Evolutionary conservation across 2,329 filamentous ascomycete species (phyloP), one percentile per base, ranked within the genome.

Genomic region (Fusarium siculi): DNA sequence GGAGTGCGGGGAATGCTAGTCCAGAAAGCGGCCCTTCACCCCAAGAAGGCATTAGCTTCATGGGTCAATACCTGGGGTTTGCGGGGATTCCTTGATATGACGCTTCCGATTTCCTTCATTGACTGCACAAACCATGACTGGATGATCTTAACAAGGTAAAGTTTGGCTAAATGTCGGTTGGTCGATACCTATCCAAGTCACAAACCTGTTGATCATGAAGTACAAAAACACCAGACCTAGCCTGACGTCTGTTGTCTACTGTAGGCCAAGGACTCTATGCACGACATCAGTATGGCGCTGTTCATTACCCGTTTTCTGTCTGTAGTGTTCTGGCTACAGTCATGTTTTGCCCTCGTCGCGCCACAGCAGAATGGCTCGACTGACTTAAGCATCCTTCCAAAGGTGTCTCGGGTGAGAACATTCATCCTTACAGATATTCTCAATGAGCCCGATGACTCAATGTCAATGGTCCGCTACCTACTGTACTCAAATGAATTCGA

Each of bases 401-500:
- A 47, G 10, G 59, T 63, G 6, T 63, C 59, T 9, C 55, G 28
- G 2, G 34, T 63, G 19, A 30, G 63, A 30, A 62, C 63, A 2
- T 68, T 68, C 15, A 54, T 68, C 9, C 32, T 68, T 7, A 67
- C 66, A 0, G 66, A 68, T 21, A 67, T 64, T 6, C 56, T 53
- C 18, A 64, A 64, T 5, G 66, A 68, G 7, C 66, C 66, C 2
- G 66, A 68, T 55, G 66, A 68, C 9, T 55, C 63, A 3, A 68
- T 67, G 66, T 68, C 66, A 2, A 18, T 62, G 42, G 28, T 68
- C n/a, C 49, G 63, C 11, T 68, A 68, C 28, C 23, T 68, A 1
- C 14, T 68, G 9, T 68, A 68, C 37, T 67, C 63, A 1, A 68
- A 67, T 5, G 55, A 67, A 30, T 62, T 68, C 2, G 55, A 68